These are phyloP conservation scores for Ophiocordyceps camponoti-leonardi DNA, from an alignment of 2,329 filamentous ascomycete genomes.

Conservation along the genomic window DNA sequence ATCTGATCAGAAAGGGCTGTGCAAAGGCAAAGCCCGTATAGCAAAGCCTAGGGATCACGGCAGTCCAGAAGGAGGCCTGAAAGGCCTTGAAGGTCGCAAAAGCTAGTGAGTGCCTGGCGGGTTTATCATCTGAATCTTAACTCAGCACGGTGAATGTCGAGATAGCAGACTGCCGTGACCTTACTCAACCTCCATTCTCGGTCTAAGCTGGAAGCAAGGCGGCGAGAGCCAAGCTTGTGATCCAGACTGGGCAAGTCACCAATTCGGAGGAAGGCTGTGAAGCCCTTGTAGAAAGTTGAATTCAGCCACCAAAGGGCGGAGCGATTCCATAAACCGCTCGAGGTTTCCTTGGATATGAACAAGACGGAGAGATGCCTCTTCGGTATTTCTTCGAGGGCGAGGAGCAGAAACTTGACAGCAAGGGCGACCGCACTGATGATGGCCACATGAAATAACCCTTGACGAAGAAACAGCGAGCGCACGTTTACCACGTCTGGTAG, in stretches of 20 bases:
- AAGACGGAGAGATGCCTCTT: neutral
- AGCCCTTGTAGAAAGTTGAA: neutral
- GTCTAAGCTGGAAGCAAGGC: neutral
- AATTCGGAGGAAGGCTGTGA: neutral
- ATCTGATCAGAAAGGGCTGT: neutral
- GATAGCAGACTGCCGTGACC: neutral
- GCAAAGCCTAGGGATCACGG: neutral
- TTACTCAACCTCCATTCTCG: neutral
- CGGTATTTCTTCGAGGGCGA: constrained; percentile 1
- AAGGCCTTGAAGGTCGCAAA: neutral
- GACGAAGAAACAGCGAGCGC: constrained; percentile 2
- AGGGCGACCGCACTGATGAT: neutral
- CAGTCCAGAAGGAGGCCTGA: neutral
- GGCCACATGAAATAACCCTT: neutral
- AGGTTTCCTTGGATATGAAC: neutral
- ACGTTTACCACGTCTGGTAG: constrained; percentile 1
- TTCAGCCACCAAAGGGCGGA: neutral
- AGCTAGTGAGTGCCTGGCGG: neutral
- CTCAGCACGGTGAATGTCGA: neutral
- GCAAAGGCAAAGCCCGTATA: neutral
- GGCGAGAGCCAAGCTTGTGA: neutral
- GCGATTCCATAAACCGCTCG: neutral
- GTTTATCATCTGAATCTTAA: neutral
- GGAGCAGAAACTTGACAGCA: neutral
- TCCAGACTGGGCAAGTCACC: neutral